Evolutionary conservation across 176 grass and related monocot genomes (phyloP).

Genomic region (Zea luxurians): DNA sequence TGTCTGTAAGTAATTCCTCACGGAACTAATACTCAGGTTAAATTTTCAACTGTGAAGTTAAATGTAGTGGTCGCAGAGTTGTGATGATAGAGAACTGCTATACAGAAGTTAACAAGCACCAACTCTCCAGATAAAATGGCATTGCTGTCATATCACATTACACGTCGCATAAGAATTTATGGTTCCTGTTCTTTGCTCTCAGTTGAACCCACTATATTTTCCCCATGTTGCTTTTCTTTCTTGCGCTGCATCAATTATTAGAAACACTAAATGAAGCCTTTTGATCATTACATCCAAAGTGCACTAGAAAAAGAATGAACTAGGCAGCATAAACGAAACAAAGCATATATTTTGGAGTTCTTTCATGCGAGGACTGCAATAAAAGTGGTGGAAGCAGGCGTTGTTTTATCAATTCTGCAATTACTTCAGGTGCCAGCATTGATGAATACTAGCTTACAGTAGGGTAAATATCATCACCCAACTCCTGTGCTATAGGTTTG

Average conservation of each 20-base stretch:
- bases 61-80: neutral
- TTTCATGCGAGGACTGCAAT: neutral
- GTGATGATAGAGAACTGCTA: neutral
- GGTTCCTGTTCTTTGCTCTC: conserved; percentile 22
- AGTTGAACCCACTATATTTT: conserved; percentile 29
- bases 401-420: conserved; percentile 14
- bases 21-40: neutral
- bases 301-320: neutral
- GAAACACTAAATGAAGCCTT: conserved; percentile 8
- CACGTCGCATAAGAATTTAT: neutral
- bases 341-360: neutral
- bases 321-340: conserved; percentile 18
- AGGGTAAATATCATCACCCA: neutral
- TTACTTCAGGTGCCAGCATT: conserved; percentile 4
- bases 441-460: neutral
- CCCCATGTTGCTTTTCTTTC: conserved; percentile 15
- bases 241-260: conserved; percentile 36
- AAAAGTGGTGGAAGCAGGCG: neutral
- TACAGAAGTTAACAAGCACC: neutral
- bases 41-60: conserved; percentile 3
- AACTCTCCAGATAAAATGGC: conserved; percentile 17
- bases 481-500: neutral
- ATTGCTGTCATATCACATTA: neutral
- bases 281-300: conserved; percentile 1
- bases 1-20: neutral